Conservation (phyloP, 2,329 filamentous ascomycete genomes). For the Cladophialophora chaetospira region DNA sequence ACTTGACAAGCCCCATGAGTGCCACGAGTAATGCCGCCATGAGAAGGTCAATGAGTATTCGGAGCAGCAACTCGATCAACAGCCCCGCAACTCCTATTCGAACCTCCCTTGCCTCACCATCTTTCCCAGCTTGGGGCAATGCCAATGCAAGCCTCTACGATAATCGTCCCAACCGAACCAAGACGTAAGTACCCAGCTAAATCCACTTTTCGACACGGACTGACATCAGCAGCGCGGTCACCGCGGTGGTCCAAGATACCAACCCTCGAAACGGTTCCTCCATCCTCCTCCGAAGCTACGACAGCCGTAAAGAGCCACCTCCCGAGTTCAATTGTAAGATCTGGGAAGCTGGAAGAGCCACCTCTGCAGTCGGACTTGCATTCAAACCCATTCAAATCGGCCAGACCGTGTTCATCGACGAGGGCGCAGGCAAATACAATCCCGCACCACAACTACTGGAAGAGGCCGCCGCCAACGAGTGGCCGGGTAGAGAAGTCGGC, state of each 20-base stretch:
- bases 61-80: slow-evolving; percentile 73
- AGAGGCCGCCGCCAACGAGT: slow-evolving; percentile 91
- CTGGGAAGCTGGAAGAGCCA: slow-evolving; percentile 96
- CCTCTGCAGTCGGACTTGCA: slow-evolving; percentile 82
- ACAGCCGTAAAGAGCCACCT: slow-evolving; percentile 86
- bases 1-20: slow-evolving; percentile 43
- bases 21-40: slow-evolving; percentile 20
- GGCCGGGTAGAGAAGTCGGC: slow-evolving; percentile 89
- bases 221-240: slow-evolving; percentile 68
- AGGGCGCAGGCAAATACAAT: slow-evolving; percentile 89
- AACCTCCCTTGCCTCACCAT: slow-evolving; percentile 26
- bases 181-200: slow-evolving; percentile 67
- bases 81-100: slow-evolving; percentile 55
- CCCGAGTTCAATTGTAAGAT: slow-evolving; percentile 93
- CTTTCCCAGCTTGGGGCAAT: slow-evolving; percentile 66
- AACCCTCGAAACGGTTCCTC: slow-evolving; percentile 63
- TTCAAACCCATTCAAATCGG: slow-evolving; percentile 96
- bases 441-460: slow-evolving; percentile 82
- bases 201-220: slow-evolving; percentile 9
- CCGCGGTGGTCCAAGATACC: slow-evolving; percentile 86
- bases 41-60: slow-evolving; percentile 32
- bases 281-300: slow-evolving; percentile 85
- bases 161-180: slow-evolving; percentile 78
- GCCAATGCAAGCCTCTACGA: slow-evolving; percentile 88
- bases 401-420: slow-evolving; percentile 90